phyloP scores from a whole-genome alignment of 371 early-diverging fungal genomes.

The Syncephalastrum contaminatum region DNA sequence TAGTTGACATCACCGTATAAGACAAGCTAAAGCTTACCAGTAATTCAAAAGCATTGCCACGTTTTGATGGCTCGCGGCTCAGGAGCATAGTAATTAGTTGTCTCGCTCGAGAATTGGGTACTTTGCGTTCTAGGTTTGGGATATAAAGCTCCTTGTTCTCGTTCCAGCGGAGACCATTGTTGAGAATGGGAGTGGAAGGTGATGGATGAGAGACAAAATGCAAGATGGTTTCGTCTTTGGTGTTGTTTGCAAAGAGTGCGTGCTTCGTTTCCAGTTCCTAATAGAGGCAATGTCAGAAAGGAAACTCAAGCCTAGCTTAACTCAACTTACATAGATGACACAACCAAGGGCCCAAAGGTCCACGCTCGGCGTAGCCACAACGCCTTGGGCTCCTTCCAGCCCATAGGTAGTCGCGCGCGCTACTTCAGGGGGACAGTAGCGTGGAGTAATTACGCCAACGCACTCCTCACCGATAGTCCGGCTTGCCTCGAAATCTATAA shows the following conservation, averaged over 20 bases:
- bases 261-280: slow-evolving; percentile 47
- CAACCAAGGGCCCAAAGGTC: slow-evolving; percentile 53
- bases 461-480: slow-evolving; percentile 40
- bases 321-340: slow-evolving; percentile 33
- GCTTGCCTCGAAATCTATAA: slow-evolving; percentile 50
- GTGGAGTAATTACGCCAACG: slow-evolving; percentile 26
- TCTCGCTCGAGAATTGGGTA: slow-evolving; percentile 33
- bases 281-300: not conserved
- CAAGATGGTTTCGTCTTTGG: slow-evolving; percentile 49
- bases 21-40: slow-evolving; percentile 25
- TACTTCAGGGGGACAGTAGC: slow-evolving; percentile 42
- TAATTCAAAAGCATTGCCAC: slow-evolving; percentile 36
- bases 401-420: slow-evolving; percentile 51
- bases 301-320: not conserved
- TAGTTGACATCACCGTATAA: not conserved
- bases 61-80: slow-evolving; percentile 39
- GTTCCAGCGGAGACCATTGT: slow-evolving; percentile 49
- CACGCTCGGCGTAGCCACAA: slow-evolving; percentile 46
- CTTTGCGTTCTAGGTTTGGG: slow-evolving; percentile 36
- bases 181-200: slow-evolving; percentile 44
- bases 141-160: slow-evolving; percentile 47
- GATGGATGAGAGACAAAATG: slow-evolving; percentile 53
- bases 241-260: slow-evolving; percentile 37
- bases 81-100: slow-evolving; percentile 35
- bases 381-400: slow-evolving; percentile 47